phyloP scores from a whole-genome alignment of 2,329 filamentous ascomycete species.

The Pestalotiopsis sp. region DNA sequence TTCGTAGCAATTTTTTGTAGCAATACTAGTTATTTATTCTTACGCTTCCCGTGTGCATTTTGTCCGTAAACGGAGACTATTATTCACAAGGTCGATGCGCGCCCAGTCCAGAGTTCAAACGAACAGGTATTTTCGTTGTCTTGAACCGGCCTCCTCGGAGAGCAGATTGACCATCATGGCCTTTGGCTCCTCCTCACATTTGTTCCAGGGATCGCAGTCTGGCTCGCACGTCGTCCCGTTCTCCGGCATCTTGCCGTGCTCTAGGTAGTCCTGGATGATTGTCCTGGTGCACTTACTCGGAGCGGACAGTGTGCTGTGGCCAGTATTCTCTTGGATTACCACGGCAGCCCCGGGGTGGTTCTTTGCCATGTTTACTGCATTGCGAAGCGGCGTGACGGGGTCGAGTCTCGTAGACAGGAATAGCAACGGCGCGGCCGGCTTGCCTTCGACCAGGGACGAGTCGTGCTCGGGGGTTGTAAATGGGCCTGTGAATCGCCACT shows the following conservation, averaged over 20 bases:
- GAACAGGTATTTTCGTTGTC: not conserved
- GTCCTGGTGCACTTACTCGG: slow-evolving; percentile 13
- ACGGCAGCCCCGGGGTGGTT: slow-evolving; percentile 18
- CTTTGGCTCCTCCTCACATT: not conserved
- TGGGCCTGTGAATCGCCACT: slow-evolving; percentile 40
- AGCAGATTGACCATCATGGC: not conserved
- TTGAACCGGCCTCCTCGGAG: not conserved
- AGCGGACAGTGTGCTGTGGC: slow-evolving; percentile 15
- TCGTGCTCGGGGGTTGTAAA: slow-evolving; percentile 18
- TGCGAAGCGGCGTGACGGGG: slow-evolving; percentile 46
- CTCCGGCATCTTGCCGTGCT: not conserved
- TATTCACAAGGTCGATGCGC: too few species aligned
- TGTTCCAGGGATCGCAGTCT: slow-evolving; percentile 7
- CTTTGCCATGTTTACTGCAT: slow-evolving; percentile 29
- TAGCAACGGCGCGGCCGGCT: slow-evolving; percentile 43
- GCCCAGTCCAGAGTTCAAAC: not conserved
- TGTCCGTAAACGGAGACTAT: too few species aligned
- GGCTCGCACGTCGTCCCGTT: not conserved
- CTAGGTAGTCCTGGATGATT: slow-evolving; percentile 4
- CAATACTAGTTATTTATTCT: too few species aligned
- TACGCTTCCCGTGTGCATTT: too few species aligned
- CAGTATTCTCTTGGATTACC: slow-evolving; percentile 20
- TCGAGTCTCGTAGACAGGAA: slow-evolving; percentile 45
- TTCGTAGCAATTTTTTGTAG: too few species aligned
- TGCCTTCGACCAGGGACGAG: slow-evolving; percentile 27